Conservation (phyloP, 208 protist species). For the Leishmania tropica region DNA sequence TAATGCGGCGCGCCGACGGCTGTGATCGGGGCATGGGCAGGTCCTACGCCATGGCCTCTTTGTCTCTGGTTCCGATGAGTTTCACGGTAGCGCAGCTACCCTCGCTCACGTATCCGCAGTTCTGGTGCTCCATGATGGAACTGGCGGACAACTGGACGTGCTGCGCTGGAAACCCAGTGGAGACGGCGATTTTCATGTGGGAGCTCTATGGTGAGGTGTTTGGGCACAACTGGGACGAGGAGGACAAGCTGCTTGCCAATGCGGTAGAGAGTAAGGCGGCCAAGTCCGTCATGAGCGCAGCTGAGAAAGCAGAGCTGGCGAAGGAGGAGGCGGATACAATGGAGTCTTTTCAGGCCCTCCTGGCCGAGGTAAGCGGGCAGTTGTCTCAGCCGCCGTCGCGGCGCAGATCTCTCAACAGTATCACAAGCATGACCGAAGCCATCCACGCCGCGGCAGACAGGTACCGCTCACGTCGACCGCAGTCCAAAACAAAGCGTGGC, state of each 20-base stretch:
- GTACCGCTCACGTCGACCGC: not conserved
- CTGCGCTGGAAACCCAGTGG: constrained; percentile 56
- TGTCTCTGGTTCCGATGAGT: constrained; percentile 17
- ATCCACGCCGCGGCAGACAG: not conserved
- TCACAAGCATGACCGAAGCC: not conserved
- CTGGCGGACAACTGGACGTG: constrained; percentile 89
- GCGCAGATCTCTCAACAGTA: constrained; percentile 3
- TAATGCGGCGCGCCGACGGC: not conserved
- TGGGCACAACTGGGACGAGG: constrained; percentile 73
- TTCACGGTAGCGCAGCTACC: constrained; percentile 51
- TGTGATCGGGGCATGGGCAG: not conserved
- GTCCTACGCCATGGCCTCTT: not conserved
- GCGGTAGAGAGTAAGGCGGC: constrained; percentile 36
- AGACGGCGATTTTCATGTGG: constrained; percentile 75
- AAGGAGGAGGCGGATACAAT: constrained; percentile 36
- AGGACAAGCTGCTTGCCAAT: constrained; percentile 51
- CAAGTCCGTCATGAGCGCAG: constrained; percentile 16
- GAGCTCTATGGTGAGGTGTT: constrained; percentile 89
- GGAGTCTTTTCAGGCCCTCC: constrained; percentile 48
- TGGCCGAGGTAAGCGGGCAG: constrained; percentile 36
- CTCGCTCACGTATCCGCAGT: constrained; percentile 76
- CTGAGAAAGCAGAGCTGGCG: constrained; percentile 20
- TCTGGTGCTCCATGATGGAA: constrained; percentile 87
- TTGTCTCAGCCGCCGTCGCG: constrained; percentile 10
- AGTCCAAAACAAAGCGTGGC: not conserved